Conservation (phyloP, 345 rosid species). For the Linum usitatissimum region DNA sequence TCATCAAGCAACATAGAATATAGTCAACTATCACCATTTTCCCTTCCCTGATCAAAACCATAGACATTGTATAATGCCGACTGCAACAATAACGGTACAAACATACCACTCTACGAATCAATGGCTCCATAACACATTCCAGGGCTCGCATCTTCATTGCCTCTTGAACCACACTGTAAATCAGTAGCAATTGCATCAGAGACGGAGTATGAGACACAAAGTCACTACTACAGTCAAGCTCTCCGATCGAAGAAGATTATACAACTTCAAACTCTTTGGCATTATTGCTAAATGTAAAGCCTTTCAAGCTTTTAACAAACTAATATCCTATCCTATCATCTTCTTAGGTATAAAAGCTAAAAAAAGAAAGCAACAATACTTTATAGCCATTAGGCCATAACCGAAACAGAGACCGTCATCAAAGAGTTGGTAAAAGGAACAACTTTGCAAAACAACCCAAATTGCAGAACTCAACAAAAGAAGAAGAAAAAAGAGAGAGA, state of each 20-base stretch:
- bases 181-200: conserved; percentile 18
- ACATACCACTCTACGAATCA: conserved; percentile 92
- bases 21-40: background rate
- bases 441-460: background rate
- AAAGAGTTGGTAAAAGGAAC: background rate
- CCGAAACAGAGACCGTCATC: background rate
- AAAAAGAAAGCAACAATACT: background rate
- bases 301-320: no score
- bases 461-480: conserved; percentile 2
- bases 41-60: background rate
- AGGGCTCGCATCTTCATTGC: conserved; percentile 66
- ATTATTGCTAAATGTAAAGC: no score
- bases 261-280: background rate
- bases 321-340: no score
- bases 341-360: background rate
- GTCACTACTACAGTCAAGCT: background rate
- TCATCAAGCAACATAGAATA: background rate
- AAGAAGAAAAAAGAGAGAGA: background rate
- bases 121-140: conserved; percentile 86
- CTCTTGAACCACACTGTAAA: conserved; percentile 81
- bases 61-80: background rate
- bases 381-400: background rate
- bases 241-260: background rate
- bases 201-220: background rate
- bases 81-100: background rate